A percentile compares a stretch with the other conserved stretches of the same genome.
Evolutionary conservation across 192 early-diverging fungal species (phyloP).

Genomic region (Backusella mclennaniae): DNA sequence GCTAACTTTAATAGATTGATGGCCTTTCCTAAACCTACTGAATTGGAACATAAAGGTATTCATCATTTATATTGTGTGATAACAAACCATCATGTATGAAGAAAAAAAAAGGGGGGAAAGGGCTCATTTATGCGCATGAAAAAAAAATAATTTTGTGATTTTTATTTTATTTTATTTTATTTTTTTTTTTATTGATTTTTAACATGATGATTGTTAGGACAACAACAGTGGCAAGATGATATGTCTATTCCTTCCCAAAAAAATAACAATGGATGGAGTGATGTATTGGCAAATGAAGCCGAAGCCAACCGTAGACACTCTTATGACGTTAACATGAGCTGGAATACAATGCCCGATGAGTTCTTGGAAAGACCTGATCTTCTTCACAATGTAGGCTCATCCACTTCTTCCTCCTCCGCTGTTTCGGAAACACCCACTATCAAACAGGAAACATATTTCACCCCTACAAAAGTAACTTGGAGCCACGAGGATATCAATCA

Average conservation of each 20-base stretch:
- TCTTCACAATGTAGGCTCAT: slow-evolving; percentile 8
- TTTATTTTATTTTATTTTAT: neutral
- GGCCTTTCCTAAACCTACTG: slow-evolving; percentile 12
- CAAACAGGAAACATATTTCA: neutral
- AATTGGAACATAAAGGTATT: slow-evolving; percentile 17
- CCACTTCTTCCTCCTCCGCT: neutral
- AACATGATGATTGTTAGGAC: neutral
- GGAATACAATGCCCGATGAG: slow-evolving; percentile 22
- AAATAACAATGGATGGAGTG: slow-evolving; percentile 11
- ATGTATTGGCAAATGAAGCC: slow-evolving; percentile 19
- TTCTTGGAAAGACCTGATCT: slow-evolving; percentile 23
- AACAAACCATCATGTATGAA: neutral
- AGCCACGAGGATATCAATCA: slow-evolving; percentile 12
- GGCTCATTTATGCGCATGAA: slow-evolving; percentile 23
- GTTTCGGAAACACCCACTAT: neutral
- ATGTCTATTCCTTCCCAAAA: slow-evolving; percentile 24
- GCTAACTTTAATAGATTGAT: slow-evolving; percentile 31
- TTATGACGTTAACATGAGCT: slow-evolving; percentile 33
- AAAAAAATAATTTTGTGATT: slow-evolving; percentile 9
- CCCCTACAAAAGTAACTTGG: slow-evolving; percentile 13
- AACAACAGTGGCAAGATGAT: slow-evolving; percentile 31
- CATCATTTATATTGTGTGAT: neutral
- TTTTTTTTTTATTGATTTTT: neutral
- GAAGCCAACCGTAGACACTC: slow-evolving; percentile 32
- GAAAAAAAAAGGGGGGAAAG: neutral